phyloP scores from a whole-genome alignment of 2,329 filamentous ascomycete species.

The Aureobasidium namibiae region DNA sequence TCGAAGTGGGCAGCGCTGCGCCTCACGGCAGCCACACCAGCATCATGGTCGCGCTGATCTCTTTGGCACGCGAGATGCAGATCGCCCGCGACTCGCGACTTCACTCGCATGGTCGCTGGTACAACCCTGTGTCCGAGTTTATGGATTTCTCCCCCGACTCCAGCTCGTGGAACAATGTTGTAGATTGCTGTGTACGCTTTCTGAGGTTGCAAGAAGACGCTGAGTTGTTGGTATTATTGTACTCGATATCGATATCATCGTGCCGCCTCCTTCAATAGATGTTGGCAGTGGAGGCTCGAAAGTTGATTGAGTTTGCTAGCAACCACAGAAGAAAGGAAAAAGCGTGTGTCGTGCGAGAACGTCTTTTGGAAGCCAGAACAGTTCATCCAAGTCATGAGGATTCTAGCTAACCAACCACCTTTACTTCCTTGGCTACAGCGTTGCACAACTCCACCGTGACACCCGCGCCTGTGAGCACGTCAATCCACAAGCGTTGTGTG shows the following conservation, averaged over 20 bases:
- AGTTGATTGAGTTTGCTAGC: neutral
- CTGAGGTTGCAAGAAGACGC: neutral
- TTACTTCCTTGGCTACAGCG: constrained; percentile 51
- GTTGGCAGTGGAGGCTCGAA: neutral
- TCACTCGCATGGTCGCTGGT: neutral
- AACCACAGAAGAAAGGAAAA: neutral
- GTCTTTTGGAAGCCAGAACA: neutral
- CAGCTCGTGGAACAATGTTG: neutral
- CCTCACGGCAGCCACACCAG: constrained; percentile 3
- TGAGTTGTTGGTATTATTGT: neutral
- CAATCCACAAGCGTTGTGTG: constrained; percentile 93
- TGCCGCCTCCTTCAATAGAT: neutral
- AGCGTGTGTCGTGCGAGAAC: neutral
- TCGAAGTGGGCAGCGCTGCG: neutral
- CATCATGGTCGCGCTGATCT: constrained; percentile 2
- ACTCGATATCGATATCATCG: neutral
- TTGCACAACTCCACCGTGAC: constrained; percentile 75
- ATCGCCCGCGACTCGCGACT: neutral
- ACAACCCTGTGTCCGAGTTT: neutral
- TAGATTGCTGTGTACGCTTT: neutral
- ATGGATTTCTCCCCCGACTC: neutral
- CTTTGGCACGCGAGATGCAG: neutral
- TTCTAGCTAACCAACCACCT: constrained; percentile 13
- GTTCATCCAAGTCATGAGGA: constrained; percentile 1
- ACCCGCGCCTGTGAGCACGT: constrained; percentile 79